These are phyloP conservation scores for Trichoderma sp. DNA, from an alignment of 2,329 filamentous ascomycete species.

Conservation along the genomic window DNA sequence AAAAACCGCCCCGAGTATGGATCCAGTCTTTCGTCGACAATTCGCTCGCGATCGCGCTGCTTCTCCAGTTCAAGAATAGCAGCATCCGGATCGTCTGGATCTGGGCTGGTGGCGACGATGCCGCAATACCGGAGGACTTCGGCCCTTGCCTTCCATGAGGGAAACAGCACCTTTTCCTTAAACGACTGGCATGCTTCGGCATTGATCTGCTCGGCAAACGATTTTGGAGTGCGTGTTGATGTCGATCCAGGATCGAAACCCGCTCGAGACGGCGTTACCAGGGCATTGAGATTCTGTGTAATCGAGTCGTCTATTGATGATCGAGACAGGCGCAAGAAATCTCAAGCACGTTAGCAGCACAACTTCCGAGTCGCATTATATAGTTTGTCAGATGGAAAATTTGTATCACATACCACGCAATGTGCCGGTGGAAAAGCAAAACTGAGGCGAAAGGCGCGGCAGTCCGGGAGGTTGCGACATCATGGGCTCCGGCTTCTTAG, in stretches of 20 bases:
- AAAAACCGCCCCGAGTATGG: constrained; percentile 88
- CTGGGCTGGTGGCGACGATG: constrained; percentile 80
- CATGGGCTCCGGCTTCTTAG: constrained; percentile 36
- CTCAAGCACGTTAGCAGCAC: constrained; percentile 53
- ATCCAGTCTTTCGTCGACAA: constrained; percentile 87
- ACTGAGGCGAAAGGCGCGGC: constrained; percentile 67
- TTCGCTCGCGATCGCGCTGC: constrained; percentile 66
- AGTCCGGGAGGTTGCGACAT: constrained; percentile 50
- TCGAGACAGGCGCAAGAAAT: constrained; percentile 87
- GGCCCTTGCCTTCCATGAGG: constrained; percentile 80
- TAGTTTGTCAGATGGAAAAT: no score
- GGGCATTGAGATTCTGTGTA: constrained; percentile 86
- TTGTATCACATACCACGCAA: constrained; percentile 63
- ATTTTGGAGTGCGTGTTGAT: constrained; percentile 57
- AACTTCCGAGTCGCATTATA: neutral
- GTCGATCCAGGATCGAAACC: constrained; percentile 83
- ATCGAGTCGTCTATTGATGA: constrained; percentile 90
- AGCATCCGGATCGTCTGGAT: constrained; percentile 82
- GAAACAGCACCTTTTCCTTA: constrained; percentile 77
- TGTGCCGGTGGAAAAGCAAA: constrained; percentile 72
- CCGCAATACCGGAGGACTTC: constrained; percentile 89
- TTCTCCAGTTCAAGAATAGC: constrained; percentile 70
- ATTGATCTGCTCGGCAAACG: constrained; percentile 58
- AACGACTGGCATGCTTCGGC: constrained; percentile 67
- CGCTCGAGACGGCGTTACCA: constrained; percentile 70